These are phyloP conservation scores for Malassezia japonica DNA, from an alignment of 1,284 basidiomycete genomes.

Conservation along the genomic window DNA sequence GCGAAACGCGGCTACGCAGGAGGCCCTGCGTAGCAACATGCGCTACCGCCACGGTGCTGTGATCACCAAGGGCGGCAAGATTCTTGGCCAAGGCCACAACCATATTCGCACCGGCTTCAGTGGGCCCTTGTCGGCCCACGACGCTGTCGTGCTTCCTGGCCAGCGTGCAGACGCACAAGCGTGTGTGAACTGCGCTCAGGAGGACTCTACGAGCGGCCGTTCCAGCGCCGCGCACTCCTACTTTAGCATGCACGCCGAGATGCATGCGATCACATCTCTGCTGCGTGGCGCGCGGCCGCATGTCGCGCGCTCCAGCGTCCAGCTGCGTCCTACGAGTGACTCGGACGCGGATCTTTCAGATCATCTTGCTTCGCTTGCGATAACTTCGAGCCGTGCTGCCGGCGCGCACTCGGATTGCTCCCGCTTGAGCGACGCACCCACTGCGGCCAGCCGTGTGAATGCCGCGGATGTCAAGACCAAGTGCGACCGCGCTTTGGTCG, in stretches of 20 bases:
- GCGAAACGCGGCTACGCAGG: constrained; percentile 21
- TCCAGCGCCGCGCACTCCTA: constrained; percentile 4
- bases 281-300: constrained; percentile 19
- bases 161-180: background rate
- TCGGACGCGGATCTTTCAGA: background rate
- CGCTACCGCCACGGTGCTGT: constrained; percentile 20
- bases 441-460: background rate
- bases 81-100: constrained; percentile 19
- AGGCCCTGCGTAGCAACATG: constrained; percentile 21
- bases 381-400: background rate
- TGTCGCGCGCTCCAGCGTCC: constrained; percentile 7
- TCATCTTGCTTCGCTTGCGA: background rate
- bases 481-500: constrained; percentile 17
- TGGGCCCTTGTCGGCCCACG: constrained; percentile 14
- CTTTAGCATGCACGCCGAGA: constrained; percentile 24
- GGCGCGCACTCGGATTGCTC: constrained; percentile 5
- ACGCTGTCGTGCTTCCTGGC: constrained; percentile 6
- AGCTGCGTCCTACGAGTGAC: constrained; percentile 5
- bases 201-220: background rate
- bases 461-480: constrained; percentile 6
- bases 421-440: constrained; percentile 18
- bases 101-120: constrained; percentile 21
- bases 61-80: constrained; percentile 23
- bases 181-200: background rate
- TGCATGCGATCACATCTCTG: constrained; percentile 18